These are phyloP conservation scores for Senna tora DNA, from an alignment of 306 rosid species.

Conservation along the genomic window DNA sequence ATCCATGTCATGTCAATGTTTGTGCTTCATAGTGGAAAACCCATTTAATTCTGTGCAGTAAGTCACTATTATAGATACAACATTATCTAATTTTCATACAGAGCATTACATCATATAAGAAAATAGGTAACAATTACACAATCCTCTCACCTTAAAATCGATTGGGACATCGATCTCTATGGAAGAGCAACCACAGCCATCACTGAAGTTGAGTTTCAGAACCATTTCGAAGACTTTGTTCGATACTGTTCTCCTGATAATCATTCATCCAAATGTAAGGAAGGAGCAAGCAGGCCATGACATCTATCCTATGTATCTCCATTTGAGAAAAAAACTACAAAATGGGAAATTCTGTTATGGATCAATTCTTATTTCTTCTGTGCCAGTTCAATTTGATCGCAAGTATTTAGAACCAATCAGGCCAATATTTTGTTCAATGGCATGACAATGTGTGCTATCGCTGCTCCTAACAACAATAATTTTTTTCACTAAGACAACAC, in stretches of 20 bases:
- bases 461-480: background rate
- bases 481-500: no score
- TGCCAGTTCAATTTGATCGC: constrained; percentile 26
- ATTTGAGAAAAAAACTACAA: constrained; percentile 21
- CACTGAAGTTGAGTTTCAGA: constrained; percentile 79
- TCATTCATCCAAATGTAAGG: constrained; percentile 42
- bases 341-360: constrained; percentile 8
- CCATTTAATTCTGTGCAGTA: background rate
- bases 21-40: no score
- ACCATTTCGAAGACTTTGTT: constrained; percentile 80
- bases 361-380: background rate
- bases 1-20: no score
- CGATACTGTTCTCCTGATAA: constrained; percentile 74
- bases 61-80: background rate
- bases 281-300: constrained; percentile 19
- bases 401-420: constrained; percentile 8
- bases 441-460: background rate
- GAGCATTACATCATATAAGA: background rate
- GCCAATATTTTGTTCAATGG: constrained; percentile 15
- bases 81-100: background rate
- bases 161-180: constrained; percentile 69
- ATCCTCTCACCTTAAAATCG: constrained; percentile 74
- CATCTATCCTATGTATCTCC: background rate
- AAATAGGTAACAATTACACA: constrained; percentile 18
- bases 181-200: constrained; percentile 79